Percentiles rank a stretch among this genome's conserved stretches.
Conservation (phyloP, 1,139 yeast species). For the Ashbya aceris region DNA sequence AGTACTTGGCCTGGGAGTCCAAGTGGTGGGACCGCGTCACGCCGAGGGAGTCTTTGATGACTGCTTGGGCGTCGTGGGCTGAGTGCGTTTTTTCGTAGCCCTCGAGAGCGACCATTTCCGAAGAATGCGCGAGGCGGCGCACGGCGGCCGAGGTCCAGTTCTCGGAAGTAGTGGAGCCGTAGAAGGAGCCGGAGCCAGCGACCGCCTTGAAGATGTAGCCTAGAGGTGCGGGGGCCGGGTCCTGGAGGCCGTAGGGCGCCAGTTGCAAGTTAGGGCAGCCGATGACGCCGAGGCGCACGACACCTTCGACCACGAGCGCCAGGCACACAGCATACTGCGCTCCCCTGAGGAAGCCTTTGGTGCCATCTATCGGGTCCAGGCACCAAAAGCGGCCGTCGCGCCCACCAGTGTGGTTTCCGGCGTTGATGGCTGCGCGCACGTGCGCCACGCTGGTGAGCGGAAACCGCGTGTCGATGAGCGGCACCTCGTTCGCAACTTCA, state of each 20-base stretch:
- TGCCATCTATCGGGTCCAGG: constrained; percentile 95
- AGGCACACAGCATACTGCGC: constrained; percentile 96
- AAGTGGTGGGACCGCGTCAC: constrained; percentile 52
- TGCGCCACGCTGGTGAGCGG: constrained; percentile 35
- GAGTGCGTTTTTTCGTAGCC: constrained; percentile 97
- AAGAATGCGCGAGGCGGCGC: constrained; percentile 31
- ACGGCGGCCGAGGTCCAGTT: constrained; percentile 32
- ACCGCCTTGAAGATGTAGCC: constrained; percentile 56
- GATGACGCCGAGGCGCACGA: constrained; percentile 80
- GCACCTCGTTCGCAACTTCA: constrained; percentile 9
- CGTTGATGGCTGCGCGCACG: constrained; percentile 60
- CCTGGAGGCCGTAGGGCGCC: constrained; percentile 27
- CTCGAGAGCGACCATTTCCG: constrained; percentile 58
- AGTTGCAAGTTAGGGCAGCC: constrained; percentile 80
- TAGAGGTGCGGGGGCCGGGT: constrained; percentile 14
- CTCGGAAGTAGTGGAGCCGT: constrained; percentile 34
- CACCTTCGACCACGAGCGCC: constrained; percentile 78
- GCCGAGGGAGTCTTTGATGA: constrained; percentile 57
- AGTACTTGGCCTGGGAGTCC: constrained; percentile 95
- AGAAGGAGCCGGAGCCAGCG: constrained; percentile 63
- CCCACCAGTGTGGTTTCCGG: constrained; percentile 75
- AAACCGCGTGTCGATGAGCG: constrained; percentile 25
- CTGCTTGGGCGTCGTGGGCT: constrained; percentile 77
- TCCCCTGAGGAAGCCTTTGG: constrained; percentile 91
- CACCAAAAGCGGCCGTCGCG: constrained; percentile 85